Evolutionary conservation across 75 land plant species (phyloP), one percentile per base, ranked within the genome.

Genomic region (Picea sitchensis): DNA sequence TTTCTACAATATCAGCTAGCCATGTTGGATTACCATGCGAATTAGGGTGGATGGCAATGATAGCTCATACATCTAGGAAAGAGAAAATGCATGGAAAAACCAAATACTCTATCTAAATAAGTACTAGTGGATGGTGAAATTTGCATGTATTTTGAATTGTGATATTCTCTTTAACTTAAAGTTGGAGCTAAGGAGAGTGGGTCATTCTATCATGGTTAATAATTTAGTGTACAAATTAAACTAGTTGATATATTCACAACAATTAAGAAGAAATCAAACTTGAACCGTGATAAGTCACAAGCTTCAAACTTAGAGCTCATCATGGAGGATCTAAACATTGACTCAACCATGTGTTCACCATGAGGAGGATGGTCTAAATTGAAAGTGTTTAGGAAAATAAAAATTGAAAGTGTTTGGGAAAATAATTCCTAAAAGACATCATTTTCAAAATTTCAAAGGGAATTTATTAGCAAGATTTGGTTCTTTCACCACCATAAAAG

Each of bases 161-260:
- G 84, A 88, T 54, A 88, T 87, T 13, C 78, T 87, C 8, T 84
- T 73, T 73, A 47, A 64, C 3, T 54, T 92, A 4, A 92, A 92
- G 80, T 76, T 82, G 72, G 88, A 90, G 80, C 81, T 92, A 17
- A 82, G 89, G 13, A 77, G 69, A 26, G 81, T 76, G 76, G 92
- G 94, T 58, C 85, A 88, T 57, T 41, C 78, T 1, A 47, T 90
- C 58, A 86, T 88, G 87, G 86, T 86, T 14, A 89, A 86, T 61
- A 83, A 85, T 30, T 91, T 91, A 51, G 44, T 92, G 8, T 92
- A 92, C 82, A 88, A 87, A 76, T 72, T 87, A 92, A 92, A 47
- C 81, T 92, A 77, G 58, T 86, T 61, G 88, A 88, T 64, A 82
- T 92, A 4, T 18, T 82, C 26, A 59, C 72, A 15, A 58, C 76